Evolutionary conservation across 495 filamentous ascomycete species (phyloP), one percentile per base, ranked within the genome.

Genomic region (Penicillium pancosmium): DNA sequence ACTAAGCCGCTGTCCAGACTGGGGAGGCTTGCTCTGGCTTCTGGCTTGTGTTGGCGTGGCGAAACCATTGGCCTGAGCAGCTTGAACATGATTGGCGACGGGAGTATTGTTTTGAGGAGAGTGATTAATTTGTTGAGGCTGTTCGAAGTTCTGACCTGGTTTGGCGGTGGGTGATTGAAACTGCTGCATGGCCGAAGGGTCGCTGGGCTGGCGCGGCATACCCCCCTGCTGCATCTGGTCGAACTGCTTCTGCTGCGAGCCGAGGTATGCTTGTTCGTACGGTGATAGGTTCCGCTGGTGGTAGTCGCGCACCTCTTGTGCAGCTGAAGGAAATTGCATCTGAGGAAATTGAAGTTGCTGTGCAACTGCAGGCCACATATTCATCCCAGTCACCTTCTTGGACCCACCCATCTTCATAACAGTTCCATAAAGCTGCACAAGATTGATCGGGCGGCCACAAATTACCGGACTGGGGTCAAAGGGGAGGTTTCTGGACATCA

Each of bases 371-470:
- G 80, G 79, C 93, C 93, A 98, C 60, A 79, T 74, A 56, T 89
- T 88, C 18, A 78, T 79, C 21, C 77, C 76, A 0, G 83, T 86
- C 7, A 96, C 81, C 60, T 83, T 88, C 69, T 86, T 88, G 38
- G 88, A 96, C 2, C 94, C 94, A 16, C 89, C 88, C 67, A 89
- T 81, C 61, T 87, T 89, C 68, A 87, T 82, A 7, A 97, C 89
- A 1, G 80, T 77, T 41, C 83, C 82, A 75, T 91, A 97, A 8
- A 98, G 81, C 48, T 87, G 84, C 50, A 89, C 80, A 38, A 95
- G 72, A 62, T 87, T 84, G 40, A 97, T 77, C 0, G 79, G 80
- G 25, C 90, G 87, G 46, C 88, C 88, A 31, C 83, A 84, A 47
- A 96, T 83, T 11, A 80, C 70, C 0, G 92, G 92, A 57, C 86